Evolutionary conservation across 2,329 filamentous ascomycete genomes (phyloP), one percentile per base, ranked within the genome.

Genomic region (Xylariomycetidae sp.): DNA sequence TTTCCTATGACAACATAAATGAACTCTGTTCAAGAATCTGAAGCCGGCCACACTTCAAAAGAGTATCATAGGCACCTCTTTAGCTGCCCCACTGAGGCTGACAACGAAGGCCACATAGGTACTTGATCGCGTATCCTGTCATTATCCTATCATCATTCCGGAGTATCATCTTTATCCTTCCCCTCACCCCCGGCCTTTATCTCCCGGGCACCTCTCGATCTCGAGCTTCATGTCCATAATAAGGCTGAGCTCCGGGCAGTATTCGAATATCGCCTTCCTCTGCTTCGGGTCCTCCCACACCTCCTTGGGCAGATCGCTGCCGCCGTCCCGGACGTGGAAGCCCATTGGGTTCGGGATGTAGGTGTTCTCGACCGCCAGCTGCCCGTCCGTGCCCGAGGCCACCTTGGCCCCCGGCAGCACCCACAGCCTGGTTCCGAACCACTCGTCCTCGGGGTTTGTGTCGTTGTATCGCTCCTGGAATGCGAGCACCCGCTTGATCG

Each of bases 161-260:
- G n/a, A n/a, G n/a, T n/a, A n/a, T n/a, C n/a, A n/a, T n/a, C n/a
- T n/a, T n/a, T n/a, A n/a, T n/a, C n/a, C n/a, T n/a, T n/a, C n/a
- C n/a, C n/a, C n/a, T n/a, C n/a, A n/a, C n/a, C n/a, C n/a, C n/a
- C n/a, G n/a, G n/a, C n/a, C n/a, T n/a, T n/a, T n/a, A n/a, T n/a
- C n/a, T n/a, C n/a, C n/a, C n/a, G n/a, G n/a, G n/a, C n/a, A n/a
- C n/a, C n/a, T n/a, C n/a, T 76, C 70, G 72, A 77, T 77, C 31
- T 58, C 56, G 17, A 77, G 51, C 28, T 66, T 73, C 63, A 77
- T 71, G 59, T 76, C 77, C 18, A 77, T 62, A n/a, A n/a, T n/a
- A n/a, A n/a, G n/a, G n/a, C n/a, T n/a, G n/a, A n/a, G n/a, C 50
- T 78, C 74, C 2, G 74, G 74, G 39, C 73, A 77, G 51, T 77